phyloP scores from a whole-genome alignment of 768 basidiomycete species.

The Pulveroboletus sp. region DNA sequence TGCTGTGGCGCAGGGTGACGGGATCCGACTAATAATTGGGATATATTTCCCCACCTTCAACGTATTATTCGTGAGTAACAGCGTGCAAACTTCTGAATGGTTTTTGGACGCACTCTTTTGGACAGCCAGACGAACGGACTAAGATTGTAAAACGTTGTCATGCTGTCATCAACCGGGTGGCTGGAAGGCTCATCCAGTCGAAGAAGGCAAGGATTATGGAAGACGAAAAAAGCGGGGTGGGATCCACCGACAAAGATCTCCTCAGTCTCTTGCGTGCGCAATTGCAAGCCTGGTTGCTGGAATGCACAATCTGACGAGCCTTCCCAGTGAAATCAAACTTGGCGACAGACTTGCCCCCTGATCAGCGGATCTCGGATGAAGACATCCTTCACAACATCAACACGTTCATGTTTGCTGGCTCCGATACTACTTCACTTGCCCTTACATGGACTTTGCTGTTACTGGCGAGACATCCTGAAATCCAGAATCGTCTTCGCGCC shows the following conservation, averaged over 20 bases:
- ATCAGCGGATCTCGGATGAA: constrained; percentile 78
- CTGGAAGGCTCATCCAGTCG: constrained; percentile 71
- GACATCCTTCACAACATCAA: constrained; percentile 85
- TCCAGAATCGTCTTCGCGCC: constrained; percentile 66
- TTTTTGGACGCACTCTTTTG: constrained; percentile 2
- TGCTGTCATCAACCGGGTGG: constrained; percentile 60
- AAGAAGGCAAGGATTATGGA: constrained; percentile 74
- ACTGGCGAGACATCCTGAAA: constrained; percentile 59
- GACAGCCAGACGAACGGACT: constrained; percentile 51
- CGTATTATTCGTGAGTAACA: constrained; percentile 49
- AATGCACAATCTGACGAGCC: constrained; percentile 5
- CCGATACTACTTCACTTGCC: constrained; percentile 79
- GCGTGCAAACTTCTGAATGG: neutral
- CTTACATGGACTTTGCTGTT: constrained; percentile 82
- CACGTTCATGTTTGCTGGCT: constrained; percentile 88
- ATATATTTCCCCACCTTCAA: constrained; percentile 59
- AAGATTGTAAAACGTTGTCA: constrained; percentile 54
- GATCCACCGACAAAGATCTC: constrained; percentile 66
- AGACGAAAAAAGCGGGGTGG: constrained; percentile 46
- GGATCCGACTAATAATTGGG: constrained; percentile 43
- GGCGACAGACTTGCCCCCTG: constrained; percentile 60
- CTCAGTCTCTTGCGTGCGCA: constrained; percentile 70
- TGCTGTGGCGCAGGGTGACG: constrained; percentile 53
- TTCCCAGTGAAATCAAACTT: constrained; percentile 76
- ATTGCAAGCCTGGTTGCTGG: neutral